Conservation (phyloP, 495 filamentous ascomycete species). For the Penicillium pulvis region DNA sequence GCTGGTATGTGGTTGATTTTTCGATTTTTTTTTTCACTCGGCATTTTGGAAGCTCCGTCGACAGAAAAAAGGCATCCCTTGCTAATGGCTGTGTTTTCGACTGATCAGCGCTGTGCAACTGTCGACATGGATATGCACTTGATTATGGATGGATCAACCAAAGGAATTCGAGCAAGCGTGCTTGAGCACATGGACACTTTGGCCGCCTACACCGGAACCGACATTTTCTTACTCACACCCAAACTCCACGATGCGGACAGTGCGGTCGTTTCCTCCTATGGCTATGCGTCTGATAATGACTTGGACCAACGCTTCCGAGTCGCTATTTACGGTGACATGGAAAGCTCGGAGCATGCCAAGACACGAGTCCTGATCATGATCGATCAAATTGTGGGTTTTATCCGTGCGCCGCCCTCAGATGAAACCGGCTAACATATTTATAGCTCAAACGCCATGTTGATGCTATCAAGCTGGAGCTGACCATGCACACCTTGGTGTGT, state of each 20-base stretch:
- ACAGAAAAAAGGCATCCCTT: constrained; percentile 13
- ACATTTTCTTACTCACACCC: constrained; percentile 91
- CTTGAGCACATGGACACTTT: constrained; percentile 83
- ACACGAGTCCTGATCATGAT: constrained; percentile 95
- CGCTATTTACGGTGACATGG: constrained; percentile 91
- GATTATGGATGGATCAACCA: constrained; percentile 70
- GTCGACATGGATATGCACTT: constrained; percentile 90
- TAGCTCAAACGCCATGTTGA: constrained; percentile 88
- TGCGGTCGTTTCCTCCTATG: constrained; percentile 59
- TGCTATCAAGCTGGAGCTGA: constrained; percentile 77
- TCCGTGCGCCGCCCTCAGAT: constrained; percentile 5
- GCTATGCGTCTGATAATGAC: constrained; percentile 64
- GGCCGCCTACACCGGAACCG: constrained; percentile 84
- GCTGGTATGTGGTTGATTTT: constrained; percentile 63
- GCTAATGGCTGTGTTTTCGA: constrained; percentile 25
- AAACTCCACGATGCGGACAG: constrained; percentile 61
- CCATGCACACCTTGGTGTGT: constrained; percentile 86
- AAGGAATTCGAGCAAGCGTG: constrained; percentile 68
- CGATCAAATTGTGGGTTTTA: constrained; percentile 80
- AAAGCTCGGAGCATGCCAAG: constrained; percentile 96
- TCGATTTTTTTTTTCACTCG: constrained; percentile 17
- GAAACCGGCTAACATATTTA: constrained; percentile 32
- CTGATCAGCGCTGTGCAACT: constrained; percentile 76
- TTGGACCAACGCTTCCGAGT: constrained; percentile 84
- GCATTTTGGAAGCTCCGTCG: constrained; percentile 5